Evolutionary conservation across 2,329 filamentous ascomycete species (phyloP), one percentile per base, ranked within the genome.

Genomic region (Pseudogymnoascus verrucosus): DNA sequence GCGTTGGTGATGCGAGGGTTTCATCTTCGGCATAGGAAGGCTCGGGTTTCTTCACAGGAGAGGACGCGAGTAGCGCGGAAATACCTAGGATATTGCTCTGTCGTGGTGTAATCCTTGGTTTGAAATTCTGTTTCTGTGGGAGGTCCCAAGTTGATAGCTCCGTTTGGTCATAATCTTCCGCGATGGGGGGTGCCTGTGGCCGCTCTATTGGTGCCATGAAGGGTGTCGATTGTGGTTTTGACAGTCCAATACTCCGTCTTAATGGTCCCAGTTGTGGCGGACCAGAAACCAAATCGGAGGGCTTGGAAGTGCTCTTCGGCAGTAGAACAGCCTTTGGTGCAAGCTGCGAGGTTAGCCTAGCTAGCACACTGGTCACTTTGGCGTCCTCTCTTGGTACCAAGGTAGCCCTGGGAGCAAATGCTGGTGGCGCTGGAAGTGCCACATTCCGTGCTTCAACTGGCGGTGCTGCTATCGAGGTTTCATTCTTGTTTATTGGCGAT

Each of bases 121-220:
- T 67, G 57, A 74, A 74, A 59, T 72, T 72, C 23, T 68, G 63
- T 60, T 73, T 73, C 54, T 74, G 72, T 14, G 71, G 71, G 28
- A 72, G 71, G 10, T 71, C 68, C 63, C 65, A 69, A 42, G 36
- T 28, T 1, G 57, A 62, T 8, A 51, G 23, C 47, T 62, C 44
- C 5, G 44, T 16, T 12, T 14, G n/a, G 26, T 21, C 31, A 23
- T 40, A 23, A n/a, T 26, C 26, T 12, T 61, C 3, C n/a, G 19
- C 11, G 8, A 26, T 19, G n/a, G 31, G 28, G 7, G 14, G 31
- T 8, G 16, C 26, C 19, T 39, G 54, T 44, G 39, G n/a, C 2
- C 37, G 21, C 34, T 64, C 39, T 26, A n/a, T 23, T n/a, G 42
- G 5, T 28, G 44, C 21, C 44, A 51, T 51, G 3, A 51, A 51